Conservation (phyloP, 139 green algal species). For the Tetradesmus obliquus region DNA sequence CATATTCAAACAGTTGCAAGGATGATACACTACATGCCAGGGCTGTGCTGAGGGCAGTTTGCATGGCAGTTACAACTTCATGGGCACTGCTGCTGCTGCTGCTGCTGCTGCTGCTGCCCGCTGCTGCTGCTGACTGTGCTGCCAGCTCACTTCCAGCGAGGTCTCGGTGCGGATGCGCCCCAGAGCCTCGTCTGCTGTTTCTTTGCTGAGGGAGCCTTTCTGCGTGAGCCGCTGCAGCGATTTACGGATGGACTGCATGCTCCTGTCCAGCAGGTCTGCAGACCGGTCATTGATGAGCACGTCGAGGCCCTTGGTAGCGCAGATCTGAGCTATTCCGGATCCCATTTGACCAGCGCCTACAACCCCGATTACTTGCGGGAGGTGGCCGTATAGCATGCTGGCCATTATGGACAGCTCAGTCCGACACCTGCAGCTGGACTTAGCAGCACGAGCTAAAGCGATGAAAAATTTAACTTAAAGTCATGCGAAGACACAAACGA, state of each 20-base stretch:
- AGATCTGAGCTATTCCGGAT: constrained; percentile 68
- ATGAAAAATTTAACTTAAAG: too few relatives aligned
- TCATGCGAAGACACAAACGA: too few relatives aligned
- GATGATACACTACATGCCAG: background rate
- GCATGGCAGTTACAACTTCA: background rate
- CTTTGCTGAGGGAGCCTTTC: constrained; percentile 47
- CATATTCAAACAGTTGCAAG: too few relatives aligned
- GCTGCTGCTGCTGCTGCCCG: background rate
- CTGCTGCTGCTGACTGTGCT: background rate
- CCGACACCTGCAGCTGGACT: background rate
- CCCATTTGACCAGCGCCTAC: constrained; percentile 87
- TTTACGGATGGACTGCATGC: constrained; percentile 43
- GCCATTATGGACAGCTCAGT: constrained; percentile 27
- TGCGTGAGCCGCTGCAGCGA: constrained; percentile 46
- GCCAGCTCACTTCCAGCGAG: constrained; percentile 37
- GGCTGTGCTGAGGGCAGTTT: background rate
- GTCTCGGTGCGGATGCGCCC: constrained; percentile 35
- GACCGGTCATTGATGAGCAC: constrained; percentile 61
- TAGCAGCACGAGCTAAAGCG: background rate
- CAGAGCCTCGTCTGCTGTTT: constrained; percentile 37
- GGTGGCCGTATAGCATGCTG: constrained; percentile 50
- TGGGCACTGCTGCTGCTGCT: background rate
- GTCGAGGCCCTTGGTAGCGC: constrained; percentile 52
- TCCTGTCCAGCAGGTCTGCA: constrained; percentile 45
- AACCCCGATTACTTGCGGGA: constrained; percentile 66